Evolutionary conservation across 176 grass and related monocot species (phyloP).

Genomic region (Poa annua): DNA sequence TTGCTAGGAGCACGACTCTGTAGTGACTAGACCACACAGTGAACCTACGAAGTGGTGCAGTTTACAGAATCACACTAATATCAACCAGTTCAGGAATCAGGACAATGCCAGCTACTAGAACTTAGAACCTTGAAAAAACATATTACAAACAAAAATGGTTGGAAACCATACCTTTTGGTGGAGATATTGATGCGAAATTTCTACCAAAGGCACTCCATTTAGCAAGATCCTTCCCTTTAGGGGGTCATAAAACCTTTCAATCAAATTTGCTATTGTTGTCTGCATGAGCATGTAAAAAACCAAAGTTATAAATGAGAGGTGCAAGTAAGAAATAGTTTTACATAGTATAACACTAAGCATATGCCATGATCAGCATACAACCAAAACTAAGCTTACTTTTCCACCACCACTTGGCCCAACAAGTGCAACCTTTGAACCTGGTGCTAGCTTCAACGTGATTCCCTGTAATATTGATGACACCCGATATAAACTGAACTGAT

Average conservation of each 20-base stretch:
- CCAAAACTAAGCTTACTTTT: conserved; percentile 58
- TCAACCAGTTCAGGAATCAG: conserved; percentile 24
- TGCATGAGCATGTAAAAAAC: conserved; percentile 51
- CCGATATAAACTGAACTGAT: background rate
- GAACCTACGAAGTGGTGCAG: conserved; percentile 3
- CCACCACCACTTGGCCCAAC: conserved; percentile 98
- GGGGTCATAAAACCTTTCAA: conserved; percentile 98
- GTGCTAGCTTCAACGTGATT: conserved; percentile 87
- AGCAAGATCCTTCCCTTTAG: conserved; percentile 85
- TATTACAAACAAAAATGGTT: background rate
- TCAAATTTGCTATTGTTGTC: conserved; percentile 99
- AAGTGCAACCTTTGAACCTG: conserved; percentile 94
- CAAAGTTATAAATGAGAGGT: background rate
- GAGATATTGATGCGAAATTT: conserved; percentile 86
- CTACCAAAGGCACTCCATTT: conserved; percentile 76
- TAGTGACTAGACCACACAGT: conserved; percentile 14
- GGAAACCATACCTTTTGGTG: conserved; percentile 72
- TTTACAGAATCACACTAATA: conserved; percentile 25
- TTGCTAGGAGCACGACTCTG: background rate
- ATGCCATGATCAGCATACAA: conserved; percentile 9
- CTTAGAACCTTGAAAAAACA: background rate
- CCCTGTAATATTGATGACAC: conserved; percentile 60
- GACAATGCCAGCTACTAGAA: conserved; percentile 31
- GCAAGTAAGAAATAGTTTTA: conserved; percentile 13
- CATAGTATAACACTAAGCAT: conserved; percentile 25